Evolutionary conservation across 176 grass and related monocot species (phyloP), one percentile per base, ranked within the genome.

Genomic region (Luzula sylvatica): DNA sequence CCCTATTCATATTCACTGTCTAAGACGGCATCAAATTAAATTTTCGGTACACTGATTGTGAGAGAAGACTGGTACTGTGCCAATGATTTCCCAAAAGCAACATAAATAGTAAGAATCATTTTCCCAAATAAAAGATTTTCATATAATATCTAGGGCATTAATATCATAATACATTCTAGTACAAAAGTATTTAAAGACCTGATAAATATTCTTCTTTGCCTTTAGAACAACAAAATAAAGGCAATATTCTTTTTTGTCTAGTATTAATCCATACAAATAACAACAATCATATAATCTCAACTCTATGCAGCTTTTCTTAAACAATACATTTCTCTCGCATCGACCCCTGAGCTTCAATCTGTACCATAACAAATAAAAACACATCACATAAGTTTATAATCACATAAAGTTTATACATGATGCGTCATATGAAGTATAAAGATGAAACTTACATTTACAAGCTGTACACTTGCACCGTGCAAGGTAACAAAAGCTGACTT

Each of bases 371-470:
- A 20, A n/a, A 22, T 22, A 51, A 19, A 17, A 51, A 51, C 5
- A 51, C 20, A 22, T 19, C 17, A 7, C 46, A 22, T 2, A 19
- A 17, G 12, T 41, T 1, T 7, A 20, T 8, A 56, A 55, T 43
- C 8, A 53, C 5, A 4, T 53, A 23, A 38, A 7, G 21, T 3
- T 24, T 3, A 48, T 45, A 68, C 23, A 17, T 56, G 18, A 51
- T 25, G 12, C 40, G 9, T 0, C 32, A 7, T 51, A 11, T 46
- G 15, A 6, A 13, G 48, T 5, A 23, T 47, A 28, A 28, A 25
- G 3, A 49, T 47, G 23, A 46, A 38, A 56, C 81, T 96, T 79
- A 96, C 90, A 89, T 96, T 77, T 96, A 96, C 90, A 96, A 86
- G 71, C 59, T 78, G 80, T 77, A 82, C 77, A 79, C 55, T 35